Evolutionary conservation across 768 basidiomycete species (phyloP), one percentile per base, ranked within the genome.

Genomic region (Dictyophora rubrovolvata): DNA sequence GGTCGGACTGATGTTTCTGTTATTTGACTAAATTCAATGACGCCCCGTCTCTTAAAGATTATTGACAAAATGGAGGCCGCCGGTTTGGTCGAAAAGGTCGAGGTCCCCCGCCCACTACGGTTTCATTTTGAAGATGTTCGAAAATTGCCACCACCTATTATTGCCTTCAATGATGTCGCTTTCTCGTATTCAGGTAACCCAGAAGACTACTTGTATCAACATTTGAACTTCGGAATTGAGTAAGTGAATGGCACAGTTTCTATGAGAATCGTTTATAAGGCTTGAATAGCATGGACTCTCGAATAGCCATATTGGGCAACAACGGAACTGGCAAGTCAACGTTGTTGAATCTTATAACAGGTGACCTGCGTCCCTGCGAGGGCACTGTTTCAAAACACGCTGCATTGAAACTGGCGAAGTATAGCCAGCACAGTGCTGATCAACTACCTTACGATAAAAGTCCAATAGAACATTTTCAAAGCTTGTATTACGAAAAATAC

Each of bases 1-100:
- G 66, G 68, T 67, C 7, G 17, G 8, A 51, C 17, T 55, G 3
- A 12, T 55, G 21, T 48, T 34, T 28, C n/a, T 22, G 7, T 53
- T n/a, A 7, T 18, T 47, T 23, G 10, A 11, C 46, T n/a, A 36
- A n/a, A 21, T 1, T 48, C 18, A 28, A 28, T 28, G 28, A 28
- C 28, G 28, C 28, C 7, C 7, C 28, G 28, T 28, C 7, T 10
- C 17, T 5, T 20, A 20, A 48, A 67, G 82, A 98, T 99, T 63
- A 95, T 99, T 73, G 95, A 99, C 79, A 99, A 99, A 83, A 99
- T 99, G 95, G 96, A 99, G 78, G 95, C 95, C 23, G 95, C 94
- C 14, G 95, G 95, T 62, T 79, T 99, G 48, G 80, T 99, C 69
- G 92, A 99, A 73, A 93, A 92, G 75, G 75, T 96, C 60, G 92